phyloP scores from a whole-genome alignment of 192 early-diverging fungal genomes.

The Coemansia sp. region DNA sequence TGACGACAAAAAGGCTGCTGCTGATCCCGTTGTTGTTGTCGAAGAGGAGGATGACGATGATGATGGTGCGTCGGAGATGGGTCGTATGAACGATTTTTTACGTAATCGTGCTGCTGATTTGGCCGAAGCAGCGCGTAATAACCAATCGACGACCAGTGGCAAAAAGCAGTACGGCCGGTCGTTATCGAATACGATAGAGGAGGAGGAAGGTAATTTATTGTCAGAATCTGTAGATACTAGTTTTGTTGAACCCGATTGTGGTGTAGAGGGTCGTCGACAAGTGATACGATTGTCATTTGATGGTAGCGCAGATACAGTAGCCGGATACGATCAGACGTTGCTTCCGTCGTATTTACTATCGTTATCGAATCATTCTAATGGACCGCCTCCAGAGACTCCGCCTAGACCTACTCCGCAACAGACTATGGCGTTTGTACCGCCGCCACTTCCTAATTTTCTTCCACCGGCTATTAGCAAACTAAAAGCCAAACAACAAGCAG shows the following conservation, averaged over 20 bases:
- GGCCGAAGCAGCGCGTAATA: slow-evolving; percentile 6
- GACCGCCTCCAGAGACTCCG: neutral
- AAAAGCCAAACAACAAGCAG: slow-evolving; percentile 13
- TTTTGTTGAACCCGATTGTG: neutral
- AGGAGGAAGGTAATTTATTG: slow-evolving; percentile 34
- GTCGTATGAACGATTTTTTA: slow-evolving; percentile 27
- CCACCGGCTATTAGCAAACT: slow-evolving; percentile 3
- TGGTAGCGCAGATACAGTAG: slow-evolving; percentile 26
- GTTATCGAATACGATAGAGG: too few species aligned
- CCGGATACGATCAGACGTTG: slow-evolving; percentile 3
- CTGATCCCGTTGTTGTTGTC: slow-evolving; percentile 4
- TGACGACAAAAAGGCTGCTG: neutral
- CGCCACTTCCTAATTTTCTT: neutral
- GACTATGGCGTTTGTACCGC: slow-evolving; percentile 15
- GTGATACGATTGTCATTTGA: slow-evolving; percentile 36
- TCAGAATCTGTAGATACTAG: slow-evolving; percentile 28
- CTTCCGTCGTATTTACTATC: slow-evolving; percentile 31
- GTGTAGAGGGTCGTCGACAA: slow-evolving; percentile 15
- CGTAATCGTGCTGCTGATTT: slow-evolving; percentile 22
- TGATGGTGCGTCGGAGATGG: slow-evolving; percentile 24
- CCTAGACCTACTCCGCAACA: neutral
- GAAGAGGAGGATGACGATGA: slow-evolving; percentile 35
- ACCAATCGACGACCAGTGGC: neutral
- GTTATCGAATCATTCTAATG: too few species aligned
- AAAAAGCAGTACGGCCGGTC: neutral